A percentile compares a stretch with the other conserved stretches of the same genome.
Conservation (phyloP, 441 rosid species). For the Brassica balearica region DNA sequence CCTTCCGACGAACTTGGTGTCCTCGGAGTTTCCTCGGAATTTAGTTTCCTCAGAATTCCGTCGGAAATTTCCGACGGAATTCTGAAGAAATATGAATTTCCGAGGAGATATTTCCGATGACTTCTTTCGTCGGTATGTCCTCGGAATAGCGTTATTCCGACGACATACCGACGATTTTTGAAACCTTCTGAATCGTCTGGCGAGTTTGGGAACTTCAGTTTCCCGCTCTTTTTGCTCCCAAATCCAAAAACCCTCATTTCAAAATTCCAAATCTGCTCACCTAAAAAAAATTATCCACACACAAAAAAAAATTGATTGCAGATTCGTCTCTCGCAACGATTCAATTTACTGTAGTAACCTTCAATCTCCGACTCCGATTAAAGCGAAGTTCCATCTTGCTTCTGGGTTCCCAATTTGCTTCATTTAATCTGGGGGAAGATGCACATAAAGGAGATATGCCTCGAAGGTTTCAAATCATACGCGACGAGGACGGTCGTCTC, state of each 20-base stretch:
- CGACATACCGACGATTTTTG: background rate
- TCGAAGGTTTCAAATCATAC: constrained; percentile 97
- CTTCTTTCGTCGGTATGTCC: too few relatives aligned
- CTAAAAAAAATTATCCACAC: too few relatives aligned
- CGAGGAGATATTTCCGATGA: too few relatives aligned
- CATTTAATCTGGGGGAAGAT: constrained; percentile 40
- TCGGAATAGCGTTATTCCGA: too few relatives aligned
- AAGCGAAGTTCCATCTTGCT: background rate
- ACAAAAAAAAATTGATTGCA: background rate
- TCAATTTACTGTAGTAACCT: constrained; percentile 7
- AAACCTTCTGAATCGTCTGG: background rate
- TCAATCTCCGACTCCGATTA: background rate
- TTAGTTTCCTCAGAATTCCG: too few relatives aligned
- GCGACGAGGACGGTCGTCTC: constrained; percentile 93
- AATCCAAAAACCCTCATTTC: constrained; percentile 15
- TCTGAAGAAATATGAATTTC: too few relatives aligned
- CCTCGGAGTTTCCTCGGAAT: too few relatives aligned
- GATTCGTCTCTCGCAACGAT: constrained; percentile 21
- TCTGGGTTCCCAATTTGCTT: constrained; percentile 1
- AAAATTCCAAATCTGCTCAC: constrained; percentile 12
- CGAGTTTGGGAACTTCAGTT: constrained; percentile 10
- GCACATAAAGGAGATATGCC: constrained; percentile 86
- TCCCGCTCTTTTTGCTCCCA: constrained; percentile 39
- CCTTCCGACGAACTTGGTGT: too few relatives aligned
- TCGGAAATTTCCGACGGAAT: too few relatives aligned